Evolutionary conservation across 257 asterid species (phyloP).

Genomic region (Lithospermum erythrorhizon): DNA sequence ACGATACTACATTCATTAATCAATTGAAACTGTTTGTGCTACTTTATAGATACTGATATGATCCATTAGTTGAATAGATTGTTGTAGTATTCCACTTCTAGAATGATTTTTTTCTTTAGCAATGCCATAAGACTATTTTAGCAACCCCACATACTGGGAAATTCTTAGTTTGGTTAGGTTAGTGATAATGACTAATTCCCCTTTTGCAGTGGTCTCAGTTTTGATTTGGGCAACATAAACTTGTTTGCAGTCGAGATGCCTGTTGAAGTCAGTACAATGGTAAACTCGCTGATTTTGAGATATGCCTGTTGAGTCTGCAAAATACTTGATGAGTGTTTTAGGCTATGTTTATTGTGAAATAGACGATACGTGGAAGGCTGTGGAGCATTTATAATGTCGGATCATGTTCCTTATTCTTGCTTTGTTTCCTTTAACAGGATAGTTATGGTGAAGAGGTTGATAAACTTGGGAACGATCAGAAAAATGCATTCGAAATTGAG

Average conservation of each 20-base stretch:
- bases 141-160: not conserved
- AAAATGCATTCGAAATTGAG: constrained; percentile 16
- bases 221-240: constrained; percentile 51
- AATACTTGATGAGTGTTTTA: not conserved
- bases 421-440: constrained; percentile 27
- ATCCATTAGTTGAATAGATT: too few species aligned
- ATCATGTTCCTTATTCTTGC: not conserved
- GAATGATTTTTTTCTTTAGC: too few species aligned
- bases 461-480: constrained; percentile 26
- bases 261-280: constrained; percentile 37
- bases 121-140: not conserved
- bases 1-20: too few species aligned
- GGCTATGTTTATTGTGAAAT: not conserved
- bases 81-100: too few species aligned
- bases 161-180: not conserved
- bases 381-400: not conserved
- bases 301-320: not conserved
- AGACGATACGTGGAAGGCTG: not conserved
- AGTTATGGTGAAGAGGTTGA: constrained; percentile 21
- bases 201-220: constrained; percentile 50
- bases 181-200: constrained; percentile 6
- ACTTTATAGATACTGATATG: not conserved
- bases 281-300: not conserved
- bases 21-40: not conserved
- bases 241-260: constrained; percentile 53